Base-by-base conservation (phyloP, 1,284 basidiomycete genomes). In the Ceratobasidium sp. region DNA sequence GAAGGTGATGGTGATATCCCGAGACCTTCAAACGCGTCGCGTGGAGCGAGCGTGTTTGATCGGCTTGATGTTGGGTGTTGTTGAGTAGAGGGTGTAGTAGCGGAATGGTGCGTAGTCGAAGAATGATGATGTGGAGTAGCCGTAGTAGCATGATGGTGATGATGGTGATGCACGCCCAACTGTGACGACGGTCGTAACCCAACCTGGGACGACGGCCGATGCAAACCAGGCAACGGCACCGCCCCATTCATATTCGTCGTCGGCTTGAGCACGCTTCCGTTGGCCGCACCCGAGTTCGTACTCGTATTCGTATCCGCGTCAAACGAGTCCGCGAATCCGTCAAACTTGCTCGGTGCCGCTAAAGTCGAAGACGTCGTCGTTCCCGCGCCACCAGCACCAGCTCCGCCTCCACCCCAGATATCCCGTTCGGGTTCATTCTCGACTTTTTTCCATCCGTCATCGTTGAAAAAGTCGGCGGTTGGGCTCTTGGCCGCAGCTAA, bases 21-120 rank as follows among this genome's bases (percentile, higher is more conserved):
- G 51, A 95, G 86, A 13, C 92, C 93, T 64, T 93, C 92, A 81
- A 95, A 95, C 2, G 94, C 94, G 83, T 95, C 93, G 42, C 76
- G 76, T 56, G 87, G 87, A 56, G 81, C 79, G 55, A 78, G 63
- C 77, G 68, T 66, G 18, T 80, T 81, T 5, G 83, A 81, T 40
- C 60, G 10, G 46, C 2, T 49, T 49, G 7, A 49, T 49, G 18
- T 18, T 79, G 53, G 80, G 84, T 51, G 82, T 4, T 33, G 82
- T 4, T 33, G 82, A 64, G 81, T 83, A 51, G 82, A 82, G 61
- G 81, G 79, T 68, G 80, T n/a, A 42, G 83, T 82, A 15, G 81
- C 15, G 20, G 56, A 56, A 26, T 72, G 49, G 60, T 72, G 20
- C 6, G 33, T 33, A 20, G 18, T n/a, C 3, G 66, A 68, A 39